A percentile compares a stretch with the other conserved stretches of the same genome.
These are phyloP conservation scores for Pythium dissimile DNA, from an alignment of 352 stramenopile genomes.

Conservation along the genomic window DNA sequence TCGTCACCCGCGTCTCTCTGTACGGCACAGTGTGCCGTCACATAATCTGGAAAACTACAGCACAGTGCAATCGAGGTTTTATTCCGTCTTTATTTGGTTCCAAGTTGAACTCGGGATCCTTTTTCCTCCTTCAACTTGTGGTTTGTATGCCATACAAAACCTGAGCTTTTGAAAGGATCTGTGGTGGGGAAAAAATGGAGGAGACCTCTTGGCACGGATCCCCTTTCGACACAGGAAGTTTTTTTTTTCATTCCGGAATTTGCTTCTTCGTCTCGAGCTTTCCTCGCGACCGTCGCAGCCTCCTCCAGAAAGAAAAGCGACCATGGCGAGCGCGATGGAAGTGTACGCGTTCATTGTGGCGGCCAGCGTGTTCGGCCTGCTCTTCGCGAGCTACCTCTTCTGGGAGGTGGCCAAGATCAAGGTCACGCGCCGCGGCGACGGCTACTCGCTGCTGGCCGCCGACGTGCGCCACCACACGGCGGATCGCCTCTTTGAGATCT, in stretches of 20 bases:
- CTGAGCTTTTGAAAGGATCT: slow-evolving; percentile 17
- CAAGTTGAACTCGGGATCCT: slow-evolving; percentile 22
- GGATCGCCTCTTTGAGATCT: slow-evolving; percentile 90
- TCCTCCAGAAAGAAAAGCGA: slow-evolving; percentile 9
- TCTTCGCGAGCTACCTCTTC: slow-evolving; percentile 84
- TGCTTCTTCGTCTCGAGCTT: slow-evolving; percentile 57
- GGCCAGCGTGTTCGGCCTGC: slow-evolving; percentile 67
- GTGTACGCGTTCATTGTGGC: slow-evolving; percentile 63
- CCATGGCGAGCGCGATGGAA: slow-evolving; percentile 58
- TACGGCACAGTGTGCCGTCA: slow-evolving; percentile 11
- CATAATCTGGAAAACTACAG: neutral
- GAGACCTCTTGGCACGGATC: neutral
- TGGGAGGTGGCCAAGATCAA: slow-evolving; percentile 89
- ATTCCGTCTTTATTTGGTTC: slow-evolving; percentile 3
- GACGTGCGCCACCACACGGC: slow-evolving; percentile 81
- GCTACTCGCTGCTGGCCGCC: slow-evolving; percentile 70
- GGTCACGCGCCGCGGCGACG: slow-evolving; percentile 79
- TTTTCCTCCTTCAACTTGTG: neutral
- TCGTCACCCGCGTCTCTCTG: neutral
- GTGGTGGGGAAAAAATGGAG: slow-evolving; percentile 25
- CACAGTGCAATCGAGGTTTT: slow-evolving; percentile 20
- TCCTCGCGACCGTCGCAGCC: slow-evolving; percentile 17
- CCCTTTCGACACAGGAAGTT: too few species aligned
- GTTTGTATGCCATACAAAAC: slow-evolving; percentile 29
- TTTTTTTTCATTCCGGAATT: slow-evolving; percentile 82